These are phyloP conservation scores for Fusarium irregulare DNA, from an alignment of 2,329 filamentous ascomycete genomes.

Conservation along the genomic window DNA sequence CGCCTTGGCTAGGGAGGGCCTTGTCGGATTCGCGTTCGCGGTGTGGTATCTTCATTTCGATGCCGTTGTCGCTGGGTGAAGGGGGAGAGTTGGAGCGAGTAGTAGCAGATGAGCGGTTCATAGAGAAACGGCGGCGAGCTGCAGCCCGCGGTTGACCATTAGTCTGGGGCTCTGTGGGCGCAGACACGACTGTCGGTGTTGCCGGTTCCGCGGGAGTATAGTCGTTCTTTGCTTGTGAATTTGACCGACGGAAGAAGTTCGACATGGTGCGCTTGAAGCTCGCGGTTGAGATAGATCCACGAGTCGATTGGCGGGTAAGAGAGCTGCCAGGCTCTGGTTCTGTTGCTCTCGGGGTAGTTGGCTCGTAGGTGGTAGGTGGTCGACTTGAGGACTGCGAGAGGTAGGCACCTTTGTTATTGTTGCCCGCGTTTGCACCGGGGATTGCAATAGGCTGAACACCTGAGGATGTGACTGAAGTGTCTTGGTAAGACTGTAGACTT, in stretches of 20 bases:
- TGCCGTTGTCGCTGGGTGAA: constrained; percentile 58
- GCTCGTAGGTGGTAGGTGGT: constrained; percentile 32
- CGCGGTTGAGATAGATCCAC: constrained; percentile 56
- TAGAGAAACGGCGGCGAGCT: constrained; percentile 57
- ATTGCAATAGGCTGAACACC: constrained; percentile 40
- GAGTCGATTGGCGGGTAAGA: constrained; percentile 55
- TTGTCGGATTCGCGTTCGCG: constrained; percentile 42
- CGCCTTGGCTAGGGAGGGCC: constrained; percentile 56
- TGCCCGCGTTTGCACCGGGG: constrained; percentile 24
- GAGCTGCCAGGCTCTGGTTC: constrained; percentile 47
- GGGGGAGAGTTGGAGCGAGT: constrained; percentile 63
- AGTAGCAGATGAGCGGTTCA: constrained; percentile 58
- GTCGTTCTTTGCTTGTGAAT: constrained; percentile 48
- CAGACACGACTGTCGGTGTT: constrained; percentile 42
- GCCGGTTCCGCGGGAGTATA: constrained; percentile 42
- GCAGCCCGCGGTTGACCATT: constrained; percentile 46
- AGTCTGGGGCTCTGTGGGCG: constrained; percentile 44
- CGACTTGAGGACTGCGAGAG: constrained; percentile 36
- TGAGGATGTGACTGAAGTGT: constrained; percentile 37
- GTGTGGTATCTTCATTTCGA: constrained; percentile 55
- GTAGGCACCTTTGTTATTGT: constrained; percentile 28
- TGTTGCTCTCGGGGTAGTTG: constrained; percentile 40
- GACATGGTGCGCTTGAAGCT: constrained; percentile 64
- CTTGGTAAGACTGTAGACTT: constrained; percentile 40
- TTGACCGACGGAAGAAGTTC: constrained; percentile 60